Evolutionary conservation across 208 protist genomes (phyloP).

Genomic region (Leishmania tarentolae): DNA sequence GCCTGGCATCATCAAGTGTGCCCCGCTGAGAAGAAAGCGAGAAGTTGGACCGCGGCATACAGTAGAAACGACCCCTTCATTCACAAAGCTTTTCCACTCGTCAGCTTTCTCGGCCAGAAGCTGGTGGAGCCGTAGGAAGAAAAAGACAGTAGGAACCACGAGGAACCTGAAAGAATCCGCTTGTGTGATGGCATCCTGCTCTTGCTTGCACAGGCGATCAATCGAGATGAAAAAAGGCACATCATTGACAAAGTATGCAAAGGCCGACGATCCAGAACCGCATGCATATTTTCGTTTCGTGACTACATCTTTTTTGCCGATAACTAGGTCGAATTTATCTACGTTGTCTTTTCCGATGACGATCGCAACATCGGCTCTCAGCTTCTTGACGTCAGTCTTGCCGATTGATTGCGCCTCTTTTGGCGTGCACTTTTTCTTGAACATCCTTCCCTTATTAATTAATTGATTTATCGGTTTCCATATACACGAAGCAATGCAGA

Average conservation of each 20-base stretch:
- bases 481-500: not conserved
- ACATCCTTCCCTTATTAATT: slow-evolving; percentile 37
- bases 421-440: slow-evolving; percentile 61
- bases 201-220: slow-evolving; percentile 40
- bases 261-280: slow-evolving; percentile 37
- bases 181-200: slow-evolving; percentile 21
- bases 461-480: not conserved
- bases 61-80: slow-evolving; percentile 26
- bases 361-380: slow-evolving; percentile 40
- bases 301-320: slow-evolving; percentile 53
- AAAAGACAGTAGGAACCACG: slow-evolving; percentile 68
- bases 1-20: slow-evolving; percentile 86
- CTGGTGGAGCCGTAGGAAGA: slow-evolving; percentile 48
- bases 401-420: slow-evolving; percentile 51
- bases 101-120: slow-evolving; percentile 27
- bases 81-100: slow-evolving; percentile 20
- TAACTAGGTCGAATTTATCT: slow-evolving; percentile 48
- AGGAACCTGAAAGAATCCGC: not conserved
- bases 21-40: slow-evolving; percentile 63
- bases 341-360: slow-evolving; percentile 43
- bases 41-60: slow-evolving; percentile 66
- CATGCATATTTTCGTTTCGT: slow-evolving; percentile 47
- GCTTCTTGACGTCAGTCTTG: slow-evolving; percentile 56
- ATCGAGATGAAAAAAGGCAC: slow-evolving; percentile 60
- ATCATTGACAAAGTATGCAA: slow-evolving; percentile 54